A percentile compares a stretch with the other conserved stretches of the same genome.
Evolutionary conservation across 2,329 filamentous ascomycete species (phyloP).

Genomic region (Onygenales sp.): DNA sequence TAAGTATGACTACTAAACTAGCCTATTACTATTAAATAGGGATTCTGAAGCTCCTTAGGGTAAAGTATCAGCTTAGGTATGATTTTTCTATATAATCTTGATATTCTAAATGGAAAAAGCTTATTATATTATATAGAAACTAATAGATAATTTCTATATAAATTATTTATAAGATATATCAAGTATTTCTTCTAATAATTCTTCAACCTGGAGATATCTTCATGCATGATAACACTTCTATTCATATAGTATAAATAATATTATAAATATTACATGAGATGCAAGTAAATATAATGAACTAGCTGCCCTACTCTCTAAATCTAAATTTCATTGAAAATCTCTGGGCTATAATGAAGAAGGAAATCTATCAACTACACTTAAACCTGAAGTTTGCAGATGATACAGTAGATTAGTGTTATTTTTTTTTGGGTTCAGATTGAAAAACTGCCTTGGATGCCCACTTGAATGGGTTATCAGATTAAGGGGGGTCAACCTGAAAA

Average conservation of each 20-base stretch:
- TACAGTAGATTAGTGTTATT: too few relatives aligned
- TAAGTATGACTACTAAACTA: too few relatives aligned
- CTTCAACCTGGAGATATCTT: slow-evolving; percentile 4
- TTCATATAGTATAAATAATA: slow-evolving; percentile 2
- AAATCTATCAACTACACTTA: not conserved
- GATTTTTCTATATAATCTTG: too few relatives aligned
- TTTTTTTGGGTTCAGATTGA: too few relatives aligned
- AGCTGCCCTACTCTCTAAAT: slow-evolving; percentile 10
- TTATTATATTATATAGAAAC: too few relatives aligned
- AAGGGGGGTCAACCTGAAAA: too few relatives aligned
- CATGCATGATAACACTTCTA: slow-evolving; percentile 11
- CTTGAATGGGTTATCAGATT: too few relatives aligned
- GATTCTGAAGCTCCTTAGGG: too few relatives aligned
- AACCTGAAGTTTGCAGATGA: not conserved
- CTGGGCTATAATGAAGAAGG: slow-evolving; percentile 9
- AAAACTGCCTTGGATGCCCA: too few relatives aligned
- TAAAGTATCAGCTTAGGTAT: too few relatives aligned
- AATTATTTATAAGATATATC: not conserved
- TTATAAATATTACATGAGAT: slow-evolving; percentile 1
- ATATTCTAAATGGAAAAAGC: too few relatives aligned
- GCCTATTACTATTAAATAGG: too few relatives aligned
- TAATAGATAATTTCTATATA: not conserved
- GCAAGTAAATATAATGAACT: slow-evolving; percentile 8
- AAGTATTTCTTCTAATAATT: not conserved
- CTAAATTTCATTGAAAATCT: slow-evolving; percentile 13